A percentile compares a stretch with the other conserved stretches of the same genome.
Conservation (phyloP, 176 grass and related monocot species). For the Phyllostachys edulis region DNA sequence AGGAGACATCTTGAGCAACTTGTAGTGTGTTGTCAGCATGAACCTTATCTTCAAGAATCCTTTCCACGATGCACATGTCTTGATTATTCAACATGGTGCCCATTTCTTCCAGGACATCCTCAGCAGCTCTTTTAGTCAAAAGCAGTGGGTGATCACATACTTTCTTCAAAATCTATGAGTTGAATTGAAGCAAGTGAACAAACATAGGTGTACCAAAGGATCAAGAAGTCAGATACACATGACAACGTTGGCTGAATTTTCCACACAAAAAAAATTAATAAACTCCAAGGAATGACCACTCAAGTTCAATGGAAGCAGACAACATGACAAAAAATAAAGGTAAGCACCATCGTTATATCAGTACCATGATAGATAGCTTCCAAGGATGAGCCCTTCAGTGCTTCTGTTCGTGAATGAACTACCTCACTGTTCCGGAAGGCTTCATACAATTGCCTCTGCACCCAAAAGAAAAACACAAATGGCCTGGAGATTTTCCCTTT, state of each 20-base stretch:
- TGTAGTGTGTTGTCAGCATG: conserved; percentile 25
- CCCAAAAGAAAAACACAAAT: conserved; percentile 5
- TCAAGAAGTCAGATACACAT: background rate
- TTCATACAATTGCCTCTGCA: conserved; percentile 91
- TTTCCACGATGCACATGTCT: conserved; percentile 58
- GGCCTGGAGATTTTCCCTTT: background rate
- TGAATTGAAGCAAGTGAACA: background rate
- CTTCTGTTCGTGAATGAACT: conserved; percentile 43
- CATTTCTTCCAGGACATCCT: background rate
- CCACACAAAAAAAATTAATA: background rate
- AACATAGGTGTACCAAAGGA: background rate
- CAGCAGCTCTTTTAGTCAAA: background rate
- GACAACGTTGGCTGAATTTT: background rate
- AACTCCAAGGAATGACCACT: background rate
- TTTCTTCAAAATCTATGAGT: conserved; percentile 2
- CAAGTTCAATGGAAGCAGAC: background rate
- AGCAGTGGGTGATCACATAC: background rate
- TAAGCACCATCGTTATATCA: conserved; percentile 13
- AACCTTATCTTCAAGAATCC: conserved; percentile 53
- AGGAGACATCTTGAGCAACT: conserved; percentile 70
- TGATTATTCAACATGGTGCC: background rate
- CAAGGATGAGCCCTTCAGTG: conserved; percentile 49
- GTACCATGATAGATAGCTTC: conserved; percentile 68
- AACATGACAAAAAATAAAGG: background rate
- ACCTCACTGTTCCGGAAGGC: conserved; percentile 80